Base-by-base conservation (phyloP, 352 stramenopile species). In the Phytophthora pisi region DNA sequence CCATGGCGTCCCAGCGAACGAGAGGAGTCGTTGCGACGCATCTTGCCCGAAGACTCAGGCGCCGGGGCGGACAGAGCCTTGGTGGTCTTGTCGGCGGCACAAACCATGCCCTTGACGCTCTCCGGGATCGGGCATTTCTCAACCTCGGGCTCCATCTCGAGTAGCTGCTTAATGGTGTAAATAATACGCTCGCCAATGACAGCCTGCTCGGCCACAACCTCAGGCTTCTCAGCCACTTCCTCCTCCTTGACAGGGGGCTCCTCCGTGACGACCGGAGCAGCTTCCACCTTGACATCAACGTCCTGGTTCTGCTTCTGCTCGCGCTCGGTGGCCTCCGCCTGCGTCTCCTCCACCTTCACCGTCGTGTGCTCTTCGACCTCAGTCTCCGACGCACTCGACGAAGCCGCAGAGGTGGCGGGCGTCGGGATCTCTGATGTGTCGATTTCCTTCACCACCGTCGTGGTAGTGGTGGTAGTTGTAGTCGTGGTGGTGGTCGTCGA, bases 141-240 rank as follows among this genome's bases (percentile, higher is more conserved):
- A 1, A 69, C 59, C 56, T 83, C 76, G 5, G 84, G 84, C 53
- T 92, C 82, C 72, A 94, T 81, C 67, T 88, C 79, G 0, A 94
- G 73, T 56, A 94, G 59, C 61, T 91, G 74, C 23, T 86, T 80
- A 47, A 94, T 91, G 20, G 86, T 91, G 72, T 92, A 94, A 49
- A 90, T 77, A 68, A 92, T 85, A 43, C 84, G 82, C 52, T 79
- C 79, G 10, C 67, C 64, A 38, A 84, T 86, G 57, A 78, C 72
- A 24, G 66, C 64, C 59, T 84, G 65, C 56, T 85, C 66, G 3
- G 79, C 64, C 15, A 71, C 76, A 34, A 75, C 66, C 40, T 72
- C 61, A 13, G 52, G 51, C 55, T 70, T 49, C 23, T 62, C 28
- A 10, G 11, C 31, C 20, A 45, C 28, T 30, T 34, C 16, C 24